These are phyloP conservation scores for Neopestalotiopsis rosae DNA, from an alignment of 2,329 filamentous ascomycete species.

Conservation along the genomic window DNA sequence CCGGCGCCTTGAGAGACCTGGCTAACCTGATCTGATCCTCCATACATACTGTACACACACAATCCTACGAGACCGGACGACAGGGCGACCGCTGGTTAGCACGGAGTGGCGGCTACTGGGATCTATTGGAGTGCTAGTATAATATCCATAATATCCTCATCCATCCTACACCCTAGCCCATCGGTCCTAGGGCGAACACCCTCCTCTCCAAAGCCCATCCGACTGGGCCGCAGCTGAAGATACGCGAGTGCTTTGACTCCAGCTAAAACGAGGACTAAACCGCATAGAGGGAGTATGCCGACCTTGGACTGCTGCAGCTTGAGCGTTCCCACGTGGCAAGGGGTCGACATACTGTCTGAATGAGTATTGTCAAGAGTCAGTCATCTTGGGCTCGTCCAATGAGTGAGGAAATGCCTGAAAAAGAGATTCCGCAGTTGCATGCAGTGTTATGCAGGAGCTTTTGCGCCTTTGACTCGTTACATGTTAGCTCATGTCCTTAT, in stretches of 20 bases:
- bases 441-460: not conserved
- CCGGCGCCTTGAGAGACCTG: not conserved
- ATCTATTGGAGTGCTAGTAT: constrained; percentile 1
- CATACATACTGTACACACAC: not conserved
- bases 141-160: not conserved
- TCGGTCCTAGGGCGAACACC: not conserved
- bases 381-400: not conserved
- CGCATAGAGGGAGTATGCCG: not conserved
- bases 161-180: not conserved
- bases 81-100: too few relatives aligned
- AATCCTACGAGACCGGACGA: too few relatives aligned
- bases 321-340: not conserved
- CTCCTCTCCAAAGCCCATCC: not conserved
- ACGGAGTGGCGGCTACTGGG: not conserved
- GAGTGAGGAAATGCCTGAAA: not conserved
- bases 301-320: not conserved
- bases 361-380: not conserved
- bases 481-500: not conserved
- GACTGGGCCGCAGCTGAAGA: not conserved
- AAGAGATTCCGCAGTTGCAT: not conserved
- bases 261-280: not conserved
- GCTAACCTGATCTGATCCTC: constrained; percentile 1
- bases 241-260: not conserved
- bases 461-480: not conserved
- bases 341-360: not conserved